Base-by-base conservation (phyloP, 768 basidiomycete species). In the Amyloporia xantha region DNA sequence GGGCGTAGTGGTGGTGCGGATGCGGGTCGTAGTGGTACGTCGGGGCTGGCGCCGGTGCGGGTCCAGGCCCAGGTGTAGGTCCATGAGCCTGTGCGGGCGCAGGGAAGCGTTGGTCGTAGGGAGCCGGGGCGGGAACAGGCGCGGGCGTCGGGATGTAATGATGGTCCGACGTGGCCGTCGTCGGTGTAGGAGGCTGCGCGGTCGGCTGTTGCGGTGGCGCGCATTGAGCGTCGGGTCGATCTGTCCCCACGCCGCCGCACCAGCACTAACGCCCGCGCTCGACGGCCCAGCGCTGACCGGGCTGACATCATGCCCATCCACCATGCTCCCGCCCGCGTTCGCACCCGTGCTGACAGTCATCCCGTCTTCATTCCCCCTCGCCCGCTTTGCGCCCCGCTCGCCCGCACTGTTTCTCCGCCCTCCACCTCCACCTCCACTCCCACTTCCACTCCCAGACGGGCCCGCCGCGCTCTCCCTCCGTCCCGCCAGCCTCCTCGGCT, bases 211-310 rank as follows among this genome's bases (percentile, higher is more conserved):
- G 55, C 13, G 53, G 45, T 9, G 58, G 52, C 15, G n/a, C n/a
- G 51, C 51, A 7, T 64, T 65, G 39, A 68, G 45, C 9, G 60
- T 48, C 20, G 71, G 66, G 44, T 69, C 68, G 3, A 67, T 55
- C 13, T 51, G 24, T 10, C 48, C 45, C 59, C 59, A 60, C 12
- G 42, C 48, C 10, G 49, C 17, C 28, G 41, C 27, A 30, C 37
- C 19, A n/a, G n/a, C n/a, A 23, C 41, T 37, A 3, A 50, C 49
- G 12, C 44, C 48, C 12, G 50, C 45, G 24, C 43, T 45, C 4
- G 58, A 49, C 5, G 53, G 50, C 3, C 53, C 39, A 21, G 54
- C 46, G 25, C 26, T 50, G 44, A 35, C 30, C 13, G 37, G 23
- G 33, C 26, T 37, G 6, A 20, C 19, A 19, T 41, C 48, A 4